Evolutionary conservation across 192 early-diverging fungal species (phyloP), one percentile per base, ranked within the genome.

Genomic region (Thoreauomyces humboldtii): DNA sequence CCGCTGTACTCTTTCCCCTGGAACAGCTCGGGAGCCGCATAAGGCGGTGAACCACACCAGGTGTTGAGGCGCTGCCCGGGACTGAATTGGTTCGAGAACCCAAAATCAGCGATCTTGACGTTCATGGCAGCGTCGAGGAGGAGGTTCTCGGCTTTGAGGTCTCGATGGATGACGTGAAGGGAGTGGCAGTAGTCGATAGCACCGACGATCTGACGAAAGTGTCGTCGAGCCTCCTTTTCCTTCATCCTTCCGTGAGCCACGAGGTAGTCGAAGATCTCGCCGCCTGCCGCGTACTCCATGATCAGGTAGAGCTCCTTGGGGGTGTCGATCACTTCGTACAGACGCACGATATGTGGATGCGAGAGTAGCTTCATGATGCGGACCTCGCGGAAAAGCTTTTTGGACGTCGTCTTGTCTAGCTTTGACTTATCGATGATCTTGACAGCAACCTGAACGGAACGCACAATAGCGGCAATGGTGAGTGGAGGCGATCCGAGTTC

Each of bases 1-100:
- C 96, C 96, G 55, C 77, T 74, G 67, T 98, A 98, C 41, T 87
- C 91, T 55, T 90, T 88, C 25, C 91, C 94, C 55, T 91, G 78
- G 50, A 83, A 81, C 53, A 83, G 52, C 45, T 83, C 81, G 22
- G 81, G 81, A 4, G 81, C 81, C 52, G 81, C 78, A 67, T 85
- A 85, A 7, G 82, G 82, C 12, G 83, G 83, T 14, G 72, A 76
- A 9, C 83, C 83, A 68, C 83, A 85, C 82, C 83, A 85, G 3
- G 83, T 85, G 50, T 80, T 85, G 9, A 85, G 51, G 52, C 77
- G 45, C 61, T 85, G 77, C 4, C 82, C 83, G 29, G 83, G 82
- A 7, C 66, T 61, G 50, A 85, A 85, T 60, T 85, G 82, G 52
- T 85, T 85, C 11, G 79, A 78, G 44, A 85, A 85, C 22, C 83